phyloP scores from a whole-genome alignment of 208 protist species.

The Angomonas desouzai region DNA sequence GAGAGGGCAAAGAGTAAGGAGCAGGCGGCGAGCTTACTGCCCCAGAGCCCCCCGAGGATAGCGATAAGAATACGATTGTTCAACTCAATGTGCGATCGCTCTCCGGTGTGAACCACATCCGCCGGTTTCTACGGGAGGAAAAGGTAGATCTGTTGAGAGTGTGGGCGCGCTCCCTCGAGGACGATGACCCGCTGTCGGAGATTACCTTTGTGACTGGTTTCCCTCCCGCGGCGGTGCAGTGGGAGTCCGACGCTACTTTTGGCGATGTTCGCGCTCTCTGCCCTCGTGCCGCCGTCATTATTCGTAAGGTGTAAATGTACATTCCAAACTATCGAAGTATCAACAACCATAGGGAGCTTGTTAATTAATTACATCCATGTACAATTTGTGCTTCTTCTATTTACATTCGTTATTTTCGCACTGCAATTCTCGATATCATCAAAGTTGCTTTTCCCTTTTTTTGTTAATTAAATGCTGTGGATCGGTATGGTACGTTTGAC shows the following conservation, averaged over 20 bases:
- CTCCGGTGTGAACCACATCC: constrained; percentile 37
- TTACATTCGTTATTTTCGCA: background rate
- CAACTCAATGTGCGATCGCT: constrained; percentile 50
- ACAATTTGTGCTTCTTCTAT: background rate
- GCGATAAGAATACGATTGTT: constrained; percentile 22
- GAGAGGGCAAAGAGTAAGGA: constrained; percentile 15
- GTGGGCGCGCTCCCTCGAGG: constrained; percentile 58
- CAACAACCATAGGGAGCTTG: too few relatives aligned
- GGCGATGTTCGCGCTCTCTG: constrained; percentile 47
- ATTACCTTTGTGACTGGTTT: constrained; percentile 70
- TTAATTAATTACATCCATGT: too few relatives aligned
- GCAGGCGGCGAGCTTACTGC: constrained; percentile 26
- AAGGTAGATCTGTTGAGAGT: constrained; percentile 37
- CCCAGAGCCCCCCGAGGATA: constrained; percentile 37
- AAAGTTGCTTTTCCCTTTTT: too few relatives aligned
- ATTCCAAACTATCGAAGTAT: too few relatives aligned
- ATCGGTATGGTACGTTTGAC: too few relatives aligned
- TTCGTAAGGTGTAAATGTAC: constrained; percentile 28
- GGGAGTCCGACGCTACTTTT: constrained; percentile 37
- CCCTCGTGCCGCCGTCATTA: constrained; percentile 59
- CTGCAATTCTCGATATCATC: too few relatives aligned
- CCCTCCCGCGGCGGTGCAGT: constrained; percentile 46
- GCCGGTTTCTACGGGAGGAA: constrained; percentile 66
- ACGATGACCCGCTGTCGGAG: constrained; percentile 28
- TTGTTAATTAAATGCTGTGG: too few relatives aligned